Evolutionary conservation across 1,284 basidiomycete species (phyloP), one percentile per base, ranked within the genome.

Genomic region (Sporisorium iseilematis-ciliati): DNA sequence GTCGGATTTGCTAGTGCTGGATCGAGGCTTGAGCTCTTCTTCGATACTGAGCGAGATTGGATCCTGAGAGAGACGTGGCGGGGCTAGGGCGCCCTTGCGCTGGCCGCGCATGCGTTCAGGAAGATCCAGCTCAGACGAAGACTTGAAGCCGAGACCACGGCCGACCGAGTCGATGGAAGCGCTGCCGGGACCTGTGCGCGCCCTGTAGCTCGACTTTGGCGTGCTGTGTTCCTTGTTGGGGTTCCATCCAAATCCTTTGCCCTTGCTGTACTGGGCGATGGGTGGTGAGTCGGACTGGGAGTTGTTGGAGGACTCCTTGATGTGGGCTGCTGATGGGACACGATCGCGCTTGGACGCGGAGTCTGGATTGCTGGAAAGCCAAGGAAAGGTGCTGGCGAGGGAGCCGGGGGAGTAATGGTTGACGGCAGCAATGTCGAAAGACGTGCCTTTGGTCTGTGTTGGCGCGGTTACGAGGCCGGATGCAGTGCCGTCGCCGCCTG

Each of bases 201-300:
- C 31, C 31, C 55, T 72, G 56, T 56, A 59, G 52, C 26, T 33
- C 7, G 64, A 64, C 25, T 66, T 69, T 20, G 58, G 45, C n/a
- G 59, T 18, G 42, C 18, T 41, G 35, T 57, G 60, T 2, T 61
- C 53, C 25, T 71, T 59, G 43, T 51, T 54, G 5, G 64, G 67
- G 21, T 66, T 75, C 55, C 60, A 75, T 31, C 73, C 73, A 20
- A 52, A 75, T n/a, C 73, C 73, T 46, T 71, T 70, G 26, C 73
- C 73, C 40, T 61, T 60, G 60, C 67, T 71, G 65, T 63, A 71
- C 29, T 67, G 64, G 6, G 56, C 50, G 29, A 75, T 42, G 20
- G 73, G 64, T 7, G 73, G 64, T 11, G 72, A 69, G 43, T 75
- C 59, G 31, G 38, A 41, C 20, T 62, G 54, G 8, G 46, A 16